Conservation (phyloP, 2,329 filamentous ascomycete species). For the Colletotrichum sp. region DNA sequence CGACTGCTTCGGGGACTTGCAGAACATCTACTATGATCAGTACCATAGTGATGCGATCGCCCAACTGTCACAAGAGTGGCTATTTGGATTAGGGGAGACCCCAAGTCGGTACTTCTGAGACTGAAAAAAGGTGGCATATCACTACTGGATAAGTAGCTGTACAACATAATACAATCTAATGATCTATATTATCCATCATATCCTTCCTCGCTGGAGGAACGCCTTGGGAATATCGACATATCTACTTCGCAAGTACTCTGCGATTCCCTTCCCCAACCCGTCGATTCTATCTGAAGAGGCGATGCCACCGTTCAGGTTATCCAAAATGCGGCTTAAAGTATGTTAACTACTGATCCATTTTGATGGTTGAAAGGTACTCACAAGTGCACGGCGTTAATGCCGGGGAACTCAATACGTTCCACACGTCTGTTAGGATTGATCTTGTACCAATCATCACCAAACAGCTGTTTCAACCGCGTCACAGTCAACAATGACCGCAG, state of each 20-base stretch:
- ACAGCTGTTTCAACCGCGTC: constrained; percentile 18
- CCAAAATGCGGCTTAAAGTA: constrained; percentile 3
- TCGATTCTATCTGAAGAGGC: constrained; percentile 27
- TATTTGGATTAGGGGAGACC: constrained; percentile 20
- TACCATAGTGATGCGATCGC: constrained; percentile 27
- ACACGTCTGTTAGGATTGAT: not conserved
- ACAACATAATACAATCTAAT: not conserved
- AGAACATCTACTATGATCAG: constrained; percentile 26
- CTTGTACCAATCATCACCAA: constrained; percentile 28
- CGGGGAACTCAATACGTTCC: constrained; percentile 14
- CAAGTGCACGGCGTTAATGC: constrained; percentile 18
- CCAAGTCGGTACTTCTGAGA: not conserved
- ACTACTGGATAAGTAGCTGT: not conserved
- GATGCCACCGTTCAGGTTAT: constrained; percentile 20
- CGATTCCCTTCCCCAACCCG: constrained; percentile 39
- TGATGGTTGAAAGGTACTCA: not conserved
- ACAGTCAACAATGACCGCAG: constrained; percentile 39
- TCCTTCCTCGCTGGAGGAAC: constrained; percentile 36
- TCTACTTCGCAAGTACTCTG: constrained; percentile 39
- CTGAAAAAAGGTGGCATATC: rapidly evolving
- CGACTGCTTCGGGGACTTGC: constrained; percentile 39
- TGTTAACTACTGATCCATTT: not conserved
- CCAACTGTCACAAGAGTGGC: constrained; percentile 27
- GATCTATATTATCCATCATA: not conserved
- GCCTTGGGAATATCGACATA: constrained; percentile 37